A percentile compares a stretch with the other conserved stretches of the same genome.
Evolutionary conservation across 805 yeast genomes (phyloP).

Genomic region (Saccharomycopsis olivae): DNA sequence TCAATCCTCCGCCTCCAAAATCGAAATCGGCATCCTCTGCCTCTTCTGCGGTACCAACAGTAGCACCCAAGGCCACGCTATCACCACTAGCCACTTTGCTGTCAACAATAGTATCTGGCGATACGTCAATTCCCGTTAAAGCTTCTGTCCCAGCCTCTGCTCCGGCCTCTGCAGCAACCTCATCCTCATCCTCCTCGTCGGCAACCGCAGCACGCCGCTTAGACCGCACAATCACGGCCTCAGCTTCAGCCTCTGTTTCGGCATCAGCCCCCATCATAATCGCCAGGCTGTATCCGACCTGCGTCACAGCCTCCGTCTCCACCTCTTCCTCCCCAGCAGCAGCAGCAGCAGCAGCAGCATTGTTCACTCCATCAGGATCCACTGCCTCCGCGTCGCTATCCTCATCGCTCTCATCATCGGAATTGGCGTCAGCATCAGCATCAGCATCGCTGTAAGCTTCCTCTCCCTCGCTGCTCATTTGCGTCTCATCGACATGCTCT

Average conservation of each 20-base stretch:
- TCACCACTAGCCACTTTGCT: too few relatives aligned
- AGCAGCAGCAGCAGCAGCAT: neutral
- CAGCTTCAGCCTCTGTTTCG: too few relatives aligned
- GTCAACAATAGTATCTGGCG: too few relatives aligned
- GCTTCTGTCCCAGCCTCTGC: too few relatives aligned
- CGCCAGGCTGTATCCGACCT: too few relatives aligned
- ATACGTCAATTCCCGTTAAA: too few relatives aligned
- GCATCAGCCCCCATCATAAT: too few relatives aligned
- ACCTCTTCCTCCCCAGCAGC: neutral
- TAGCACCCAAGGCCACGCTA: too few relatives aligned
- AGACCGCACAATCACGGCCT: too few relatives aligned
- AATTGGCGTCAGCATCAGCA: constrained; percentile 2
- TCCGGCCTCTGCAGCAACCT: neutral
- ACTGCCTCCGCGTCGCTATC: constrained; percentile 1
- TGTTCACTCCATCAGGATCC: neutral
- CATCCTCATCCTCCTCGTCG: constrained; percentile 22
- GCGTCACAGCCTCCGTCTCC: neutral
- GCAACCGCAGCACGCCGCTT: constrained; percentile 18
- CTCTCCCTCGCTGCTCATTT: neutral
- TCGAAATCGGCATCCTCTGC: too few relatives aligned
- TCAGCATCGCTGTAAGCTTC: neutral
- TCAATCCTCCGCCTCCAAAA: too few relatives aligned
- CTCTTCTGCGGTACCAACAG: too few relatives aligned
- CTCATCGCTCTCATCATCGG: neutral
- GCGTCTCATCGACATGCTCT: neutral